A percentile compares a stretch with the other conserved stretches of the same genome.
Evolutionary conservation across 257 asterid species (phyloP).

Genomic region (Salvia rosmarinus): DNA sequence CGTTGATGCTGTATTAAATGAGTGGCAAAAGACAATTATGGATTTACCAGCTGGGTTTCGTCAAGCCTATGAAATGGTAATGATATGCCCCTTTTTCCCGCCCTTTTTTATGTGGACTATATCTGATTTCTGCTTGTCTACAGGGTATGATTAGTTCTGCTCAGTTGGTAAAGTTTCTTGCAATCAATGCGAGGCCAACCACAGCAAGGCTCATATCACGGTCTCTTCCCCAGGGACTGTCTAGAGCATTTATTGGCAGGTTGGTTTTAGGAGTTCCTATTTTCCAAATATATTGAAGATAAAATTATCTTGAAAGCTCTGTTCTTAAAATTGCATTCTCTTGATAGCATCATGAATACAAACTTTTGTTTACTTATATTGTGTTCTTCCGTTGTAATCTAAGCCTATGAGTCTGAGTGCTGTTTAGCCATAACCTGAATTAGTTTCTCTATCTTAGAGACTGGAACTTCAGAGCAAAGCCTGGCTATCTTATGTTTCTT

Average conservation of each 20-base stretch:
- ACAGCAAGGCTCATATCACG: constrained; percentile 81
- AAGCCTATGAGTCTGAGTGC: neutral
- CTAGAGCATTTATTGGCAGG: constrained; percentile 96
- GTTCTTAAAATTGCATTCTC: constrained; percentile 1
- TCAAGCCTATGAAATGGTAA: constrained; percentile 98
- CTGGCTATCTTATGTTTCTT: neutral
- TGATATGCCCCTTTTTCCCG: constrained; percentile 6
- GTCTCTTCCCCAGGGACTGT: constrained; percentile 78
- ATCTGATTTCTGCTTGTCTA: constrained; percentile 40
- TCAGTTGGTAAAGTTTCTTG: constrained; percentile 84
- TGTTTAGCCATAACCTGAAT: neutral
- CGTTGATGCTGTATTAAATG: constrained; percentile 90
- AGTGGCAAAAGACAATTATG: constrained; percentile 98
- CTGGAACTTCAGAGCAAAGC: constrained; percentile 3
- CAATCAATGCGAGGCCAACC: constrained; percentile 95
- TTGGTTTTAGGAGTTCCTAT: constrained; percentile 31
- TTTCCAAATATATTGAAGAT: neutral
- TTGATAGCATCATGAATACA: constrained; percentile 8
- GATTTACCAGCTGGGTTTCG: constrained; percentile 98
- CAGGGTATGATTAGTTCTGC: constrained; percentile 98
- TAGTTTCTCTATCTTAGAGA: constrained; percentile 17
- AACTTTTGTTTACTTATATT: too few species aligned
- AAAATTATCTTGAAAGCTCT: neutral
- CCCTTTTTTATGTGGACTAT: neutral
- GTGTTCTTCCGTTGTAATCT: neutral